Evolutionary conservation across 192 early-diverging fungal species (phyloP).

Genomic region (Haplosporangium gracile): DNA sequence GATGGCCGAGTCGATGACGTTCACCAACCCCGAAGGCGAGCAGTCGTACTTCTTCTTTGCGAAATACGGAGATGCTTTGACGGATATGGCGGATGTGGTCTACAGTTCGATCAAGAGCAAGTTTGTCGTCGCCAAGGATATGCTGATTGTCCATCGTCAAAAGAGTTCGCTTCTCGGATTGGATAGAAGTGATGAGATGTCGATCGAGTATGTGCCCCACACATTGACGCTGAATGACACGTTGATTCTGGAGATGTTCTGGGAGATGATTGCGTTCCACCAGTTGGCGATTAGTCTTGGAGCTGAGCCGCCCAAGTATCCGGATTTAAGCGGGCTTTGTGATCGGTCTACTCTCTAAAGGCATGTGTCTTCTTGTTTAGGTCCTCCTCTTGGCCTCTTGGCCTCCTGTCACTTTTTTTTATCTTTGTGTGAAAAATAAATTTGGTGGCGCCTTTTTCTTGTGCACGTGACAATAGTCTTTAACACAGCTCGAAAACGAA

Average conservation of each 20-base stretch:
- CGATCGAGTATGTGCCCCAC: conserved; percentile 22
- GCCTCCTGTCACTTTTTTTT: not conserved
- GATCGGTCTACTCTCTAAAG: not conserved
- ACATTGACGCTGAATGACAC: conserved; percentile 22
- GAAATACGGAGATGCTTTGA: conserved; percentile 9
- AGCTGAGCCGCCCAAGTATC: conserved; percentile 1
- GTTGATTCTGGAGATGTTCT: conserved; percentile 23
- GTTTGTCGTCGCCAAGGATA: conserved; percentile 14
- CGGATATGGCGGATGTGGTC: conserved; percentile 4
- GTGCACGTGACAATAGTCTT: no score
- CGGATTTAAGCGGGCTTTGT: conserved; percentile 19
- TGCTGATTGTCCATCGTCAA: conserved; percentile 13
- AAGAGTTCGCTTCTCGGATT: not conserved
- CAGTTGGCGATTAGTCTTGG: conserved; percentile 20
- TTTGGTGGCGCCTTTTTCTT: no score
- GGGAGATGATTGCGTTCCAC: conserved; percentile 30
- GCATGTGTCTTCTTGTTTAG: not conserved
- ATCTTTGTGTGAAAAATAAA: not conserved
- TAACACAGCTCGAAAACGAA: no score
- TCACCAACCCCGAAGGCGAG: conserved; percentile 5
- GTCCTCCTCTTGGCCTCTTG: no score
- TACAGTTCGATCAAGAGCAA: conserved; percentile 12
- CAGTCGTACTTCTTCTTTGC: conserved; percentile 8
- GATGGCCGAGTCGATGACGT: conserved; percentile 16
- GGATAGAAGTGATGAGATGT: not conserved